These are phyloP conservation scores for Mucor lusitanicus DNA, from an alignment of 371 early-diverging fungal species.

Conservation along the genomic window DNA sequence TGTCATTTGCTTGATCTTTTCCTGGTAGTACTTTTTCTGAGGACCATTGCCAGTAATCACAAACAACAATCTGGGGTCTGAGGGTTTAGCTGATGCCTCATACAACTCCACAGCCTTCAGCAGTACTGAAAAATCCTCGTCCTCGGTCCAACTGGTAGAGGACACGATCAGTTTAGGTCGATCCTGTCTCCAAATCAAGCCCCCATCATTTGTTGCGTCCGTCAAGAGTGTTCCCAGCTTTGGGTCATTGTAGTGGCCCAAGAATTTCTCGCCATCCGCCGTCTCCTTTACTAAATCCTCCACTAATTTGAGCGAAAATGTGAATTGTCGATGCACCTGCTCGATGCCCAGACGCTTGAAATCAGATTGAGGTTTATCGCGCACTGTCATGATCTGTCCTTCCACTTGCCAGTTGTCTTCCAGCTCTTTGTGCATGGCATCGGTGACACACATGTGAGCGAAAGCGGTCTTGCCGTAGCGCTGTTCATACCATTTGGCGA, in stretches of 20 bases:
- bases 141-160: conserved; percentile 95
- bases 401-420: conserved; percentile 59
- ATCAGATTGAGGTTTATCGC: conserved; percentile 73
- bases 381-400: conserved; percentile 67
- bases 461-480: conserved; percentile 71
- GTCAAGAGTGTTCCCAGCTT: conserved; percentile 48
- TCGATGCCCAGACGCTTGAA: conserved; percentile 60
- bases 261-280: conserved; percentile 10
- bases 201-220: conserved; percentile 24
- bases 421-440: conserved; percentile 80
- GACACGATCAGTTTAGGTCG: conserved; percentile 81
- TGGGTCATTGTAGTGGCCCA: conserved; percentile 12
- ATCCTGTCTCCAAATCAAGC: conserved; percentile 38
- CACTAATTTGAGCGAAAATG: conserved; percentile 10
- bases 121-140: conserved; percentile 90
- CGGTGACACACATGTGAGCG: conserved; percentile 87
- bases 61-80: conserved; percentile 68
- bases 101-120: conserved; percentile 72
- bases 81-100: conserved; percentile 28
- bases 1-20: conserved; percentile 54
- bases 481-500: conserved; percentile 76
- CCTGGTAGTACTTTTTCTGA: conserved; percentile 66
- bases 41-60: conserved; percentile 96
- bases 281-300: conserved; percentile 40
- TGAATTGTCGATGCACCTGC: conserved; percentile 53